These are phyloP conservation scores for Cladochytrium replicatum DNA, from an alignment of 192 early-diverging fungal genomes.

Conservation along the genomic window DNA sequence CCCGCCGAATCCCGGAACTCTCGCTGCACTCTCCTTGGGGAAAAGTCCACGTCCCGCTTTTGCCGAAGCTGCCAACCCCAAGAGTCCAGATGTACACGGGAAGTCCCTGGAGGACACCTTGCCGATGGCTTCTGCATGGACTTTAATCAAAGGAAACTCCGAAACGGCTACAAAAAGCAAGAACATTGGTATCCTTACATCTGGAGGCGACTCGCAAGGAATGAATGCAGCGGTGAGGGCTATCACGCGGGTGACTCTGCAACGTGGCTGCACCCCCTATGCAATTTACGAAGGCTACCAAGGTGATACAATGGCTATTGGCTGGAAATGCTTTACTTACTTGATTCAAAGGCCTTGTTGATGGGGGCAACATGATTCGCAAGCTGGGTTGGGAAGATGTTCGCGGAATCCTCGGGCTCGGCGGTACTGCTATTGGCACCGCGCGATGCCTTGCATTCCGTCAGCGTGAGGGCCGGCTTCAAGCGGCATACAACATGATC, in stretches of 20 bases:
- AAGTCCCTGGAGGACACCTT: too few relatives aligned
- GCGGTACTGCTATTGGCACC: slow-evolving; percentile 92
- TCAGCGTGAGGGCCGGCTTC: slow-evolving; percentile 71
- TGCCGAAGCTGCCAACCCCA: neutral
- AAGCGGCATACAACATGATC: slow-evolving; percentile 74
- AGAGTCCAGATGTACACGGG: too few relatives aligned
- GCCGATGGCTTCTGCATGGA: neutral
- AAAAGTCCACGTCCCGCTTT: neutral
- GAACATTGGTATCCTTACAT: slow-evolving; percentile 87
- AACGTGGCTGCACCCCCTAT: slow-evolving; percentile 71
- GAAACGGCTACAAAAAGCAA: slow-evolving; percentile 23
- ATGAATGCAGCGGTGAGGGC: slow-evolving; percentile 95
- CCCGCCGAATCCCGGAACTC: neutral
- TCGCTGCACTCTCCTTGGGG: neutral
- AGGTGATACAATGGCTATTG: slow-evolving; percentile 19
- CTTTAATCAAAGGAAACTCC: neutral
- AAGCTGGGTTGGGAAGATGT: slow-evolving; percentile 86
- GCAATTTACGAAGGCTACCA: slow-evolving; percentile 95
- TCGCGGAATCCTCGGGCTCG: slow-evolving; percentile 70
- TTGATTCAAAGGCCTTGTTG: slow-evolving; percentile 62
- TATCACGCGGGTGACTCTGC: slow-evolving; percentile 79
- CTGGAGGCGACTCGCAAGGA: slow-evolving; percentile 91
- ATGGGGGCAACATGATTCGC: slow-evolving; percentile 79
- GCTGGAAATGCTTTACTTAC: too few relatives aligned
- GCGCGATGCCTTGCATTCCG: slow-evolving; percentile 84